A percentile compares a stretch with the other conserved stretches of the same genome.
These are phyloP conservation scores for Sanghuangporus sanghuang DNA, from an alignment of 1,284 basidiomycete species.

Conservation along the genomic window DNA sequence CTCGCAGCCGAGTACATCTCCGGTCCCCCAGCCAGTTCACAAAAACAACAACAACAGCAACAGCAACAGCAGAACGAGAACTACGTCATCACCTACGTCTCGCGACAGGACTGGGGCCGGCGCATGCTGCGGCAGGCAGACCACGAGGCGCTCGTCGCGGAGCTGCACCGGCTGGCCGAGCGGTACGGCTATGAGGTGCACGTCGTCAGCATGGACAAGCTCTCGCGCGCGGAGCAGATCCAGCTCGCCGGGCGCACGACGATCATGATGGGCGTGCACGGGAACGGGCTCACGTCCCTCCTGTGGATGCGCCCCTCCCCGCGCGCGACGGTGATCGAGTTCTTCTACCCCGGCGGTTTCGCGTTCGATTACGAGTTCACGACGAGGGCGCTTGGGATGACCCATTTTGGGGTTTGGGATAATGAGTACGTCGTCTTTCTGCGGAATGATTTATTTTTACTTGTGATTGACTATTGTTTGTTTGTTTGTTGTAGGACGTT, in stretches of 20 bases:
- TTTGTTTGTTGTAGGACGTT: slow-evolving; percentile 31
- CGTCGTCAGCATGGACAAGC: slow-evolving; percentile 76
- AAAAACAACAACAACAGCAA: slow-evolving; percentile 52
- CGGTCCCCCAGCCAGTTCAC: slow-evolving; percentile 21
- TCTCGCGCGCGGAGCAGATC: slow-evolving; percentile 75
- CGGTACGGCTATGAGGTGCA: slow-evolving; percentile 80
- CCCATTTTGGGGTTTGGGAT: slow-evolving; percentile 83
- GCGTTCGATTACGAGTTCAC: slow-evolving; percentile 85
- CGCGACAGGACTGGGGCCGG: slow-evolving; percentile 81
- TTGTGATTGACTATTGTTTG: not conserved
- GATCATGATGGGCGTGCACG: slow-evolving; percentile 87
- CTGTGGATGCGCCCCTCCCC: slow-evolving; percentile 82
- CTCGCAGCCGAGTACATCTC: slow-evolving; percentile 37
- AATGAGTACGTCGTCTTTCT: slow-evolving; percentile 33
- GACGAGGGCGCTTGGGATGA: slow-evolving; percentile 74
- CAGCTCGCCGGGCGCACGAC: slow-evolving; percentile 74
- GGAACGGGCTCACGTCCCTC: slow-evolving; percentile 78
- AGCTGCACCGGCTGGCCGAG: slow-evolving; percentile 60
- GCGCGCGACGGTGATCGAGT: slow-evolving; percentile 79
- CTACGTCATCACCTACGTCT: slow-evolving; percentile 84
- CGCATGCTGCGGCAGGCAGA: slow-evolving; percentile 62
- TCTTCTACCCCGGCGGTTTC: slow-evolving; percentile 83
- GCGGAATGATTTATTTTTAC: not conserved
- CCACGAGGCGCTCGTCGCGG: slow-evolving; percentile 60
- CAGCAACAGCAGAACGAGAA: slow-evolving; percentile 18